Evolutionary conservation across 495 filamentous ascomycete species (phyloP).

Genomic region (Cercophora scortea): DNA sequence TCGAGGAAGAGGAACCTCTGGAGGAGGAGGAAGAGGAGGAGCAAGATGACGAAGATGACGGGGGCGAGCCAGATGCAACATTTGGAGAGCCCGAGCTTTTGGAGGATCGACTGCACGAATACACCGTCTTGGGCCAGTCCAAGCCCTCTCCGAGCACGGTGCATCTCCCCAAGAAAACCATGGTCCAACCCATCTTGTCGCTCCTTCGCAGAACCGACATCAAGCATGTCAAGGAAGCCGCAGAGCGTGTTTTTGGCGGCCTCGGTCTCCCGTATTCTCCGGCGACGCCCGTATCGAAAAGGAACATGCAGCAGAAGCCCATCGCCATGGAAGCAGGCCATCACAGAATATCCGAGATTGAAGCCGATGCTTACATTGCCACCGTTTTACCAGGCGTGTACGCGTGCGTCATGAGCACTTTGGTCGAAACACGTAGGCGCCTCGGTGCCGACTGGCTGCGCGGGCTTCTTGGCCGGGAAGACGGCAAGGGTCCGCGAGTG

Average conservation of each 20-base stretch:
- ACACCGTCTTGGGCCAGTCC: conserved; percentile 56
- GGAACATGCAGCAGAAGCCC: conserved; percentile 51
- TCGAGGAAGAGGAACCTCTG: conserved; percentile 42
- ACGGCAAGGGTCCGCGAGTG: conserved; percentile 60
- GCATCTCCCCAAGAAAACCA: conserved; percentile 52
- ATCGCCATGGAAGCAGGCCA: conserved; percentile 66
- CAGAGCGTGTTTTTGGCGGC: conserved; percentile 67
- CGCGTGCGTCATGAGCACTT: conserved; percentile 58
- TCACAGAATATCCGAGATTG: conserved; percentile 69
- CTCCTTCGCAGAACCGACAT: conserved; percentile 59
- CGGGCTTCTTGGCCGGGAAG: conserved; percentile 54
- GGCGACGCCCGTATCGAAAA: conserved; percentile 24
- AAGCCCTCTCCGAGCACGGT: conserved; percentile 64
- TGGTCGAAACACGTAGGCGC: conserved; percentile 81
- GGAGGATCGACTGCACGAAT: conserved; percentile 49
- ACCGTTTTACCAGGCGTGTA: conserved; percentile 76
- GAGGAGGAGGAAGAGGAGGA: conserved; percentile 23
- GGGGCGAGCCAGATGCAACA: conserved; percentile 27
- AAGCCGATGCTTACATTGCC: conserved; percentile 77
- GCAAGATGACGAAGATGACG: conserved; percentile 23
- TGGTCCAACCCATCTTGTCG: conserved; percentile 58
- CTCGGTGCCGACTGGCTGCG: conserved; percentile 75
- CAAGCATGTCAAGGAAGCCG: conserved; percentile 64
- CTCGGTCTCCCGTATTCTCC: conserved; percentile 62
- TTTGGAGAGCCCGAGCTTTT: conserved; percentile 18